phyloP scores from a whole-genome alignment of 2,329 filamentous ascomycete genomes.

The Bipolaris zeicola region DNA sequence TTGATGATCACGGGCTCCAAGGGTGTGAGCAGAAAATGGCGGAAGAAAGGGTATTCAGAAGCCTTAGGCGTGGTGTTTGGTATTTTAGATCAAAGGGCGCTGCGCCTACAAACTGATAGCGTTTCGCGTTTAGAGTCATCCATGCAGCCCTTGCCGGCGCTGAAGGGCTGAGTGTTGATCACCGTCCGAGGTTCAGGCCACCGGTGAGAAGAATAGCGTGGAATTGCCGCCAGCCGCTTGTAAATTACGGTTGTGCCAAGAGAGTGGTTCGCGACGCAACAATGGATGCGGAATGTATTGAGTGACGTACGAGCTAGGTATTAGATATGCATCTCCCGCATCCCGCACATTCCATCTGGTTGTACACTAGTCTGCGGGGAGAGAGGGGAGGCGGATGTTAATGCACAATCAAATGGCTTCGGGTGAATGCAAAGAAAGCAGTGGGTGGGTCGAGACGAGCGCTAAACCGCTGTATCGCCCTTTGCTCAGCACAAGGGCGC shows the following conservation, averaged over 20 bases:
- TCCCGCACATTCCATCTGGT: neutral
- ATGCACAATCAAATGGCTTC: no score
- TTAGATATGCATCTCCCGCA: neutral
- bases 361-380: neutral
- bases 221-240: slow-evolving; percentile 7
- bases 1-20: slow-evolving; percentile 30
- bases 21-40: slow-evolving; percentile 33
- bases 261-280: neutral
- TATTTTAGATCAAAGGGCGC: slow-evolving; percentile 36
- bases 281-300: neutral
- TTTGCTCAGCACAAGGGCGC: slow-evolving; percentile 18
- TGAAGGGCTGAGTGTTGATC: slow-evolving; percentile 21
- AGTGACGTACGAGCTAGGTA: neutral
- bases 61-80: slow-evolving; percentile 36
- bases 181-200: slow-evolving; percentile 18
- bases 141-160: slow-evolving; percentile 20
- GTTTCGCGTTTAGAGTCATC: slow-evolving; percentile 22
- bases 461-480: slow-evolving; percentile 22
- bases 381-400: no score
- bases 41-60: slow-evolving; percentile 36
- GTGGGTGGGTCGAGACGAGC: slow-evolving; percentile 6
- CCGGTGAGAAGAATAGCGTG: slow-evolving; percentile 23
- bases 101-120: slow-evolving; percentile 16
- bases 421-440: slow-evolving; percentile 4
- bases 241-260: slow-evolving; percentile 15